Evolutionary conservation across 2,329 filamentous ascomycete genomes (phyloP).

Genomic region (Pseudocercospora cruenta): DNA sequence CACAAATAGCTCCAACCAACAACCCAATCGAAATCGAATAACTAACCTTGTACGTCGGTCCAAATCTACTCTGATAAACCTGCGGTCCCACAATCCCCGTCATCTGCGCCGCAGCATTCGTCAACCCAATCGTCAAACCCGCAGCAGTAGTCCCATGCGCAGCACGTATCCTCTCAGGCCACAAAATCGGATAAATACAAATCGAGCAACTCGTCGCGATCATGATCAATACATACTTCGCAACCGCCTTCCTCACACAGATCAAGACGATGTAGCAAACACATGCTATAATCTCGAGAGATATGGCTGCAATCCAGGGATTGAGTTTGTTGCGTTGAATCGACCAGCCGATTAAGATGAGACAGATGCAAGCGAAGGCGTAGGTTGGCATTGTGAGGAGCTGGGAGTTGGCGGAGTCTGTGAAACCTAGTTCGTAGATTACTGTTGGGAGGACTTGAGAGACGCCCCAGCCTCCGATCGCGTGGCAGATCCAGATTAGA

Average conservation of each 20-base stretch:
- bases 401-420: constrained; percentile 44
- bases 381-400: constrained; percentile 44
- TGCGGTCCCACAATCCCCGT: constrained; percentile 48
- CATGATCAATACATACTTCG: constrained; percentile 47
- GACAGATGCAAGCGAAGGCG: constrained; percentile 27
- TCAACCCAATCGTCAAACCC: constrained; percentile 45
- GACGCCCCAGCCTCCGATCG: constrained; percentile 43
- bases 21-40: constrained; percentile 44
- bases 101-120: constrained; percentile 42
- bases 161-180: constrained; percentile 47
- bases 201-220: constrained; percentile 46
- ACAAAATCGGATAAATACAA: constrained; percentile 46
- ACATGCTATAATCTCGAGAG: constrained; percentile 41
- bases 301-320: constrained; percentile 30
- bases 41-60: constrained; percentile 45
- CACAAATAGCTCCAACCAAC: constrained; percentile 34
- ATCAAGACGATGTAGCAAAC: constrained; percentile 48
- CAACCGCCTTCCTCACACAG: constrained; percentile 40
- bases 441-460: constrained; percentile 45
- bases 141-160: constrained; percentile 46
- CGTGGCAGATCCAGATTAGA: constrained; percentile 34
- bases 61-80: constrained; percentile 47
- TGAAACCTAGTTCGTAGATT: constrained; percentile 50
- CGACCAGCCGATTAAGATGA: constrained; percentile 27
- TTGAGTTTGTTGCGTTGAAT: constrained; percentile 24